Evolutionary conservation across 192 early-diverging fungal genomes (phyloP), one percentile per base, ranked within the genome.

Genomic region (Coemansia umbellata): DNA sequence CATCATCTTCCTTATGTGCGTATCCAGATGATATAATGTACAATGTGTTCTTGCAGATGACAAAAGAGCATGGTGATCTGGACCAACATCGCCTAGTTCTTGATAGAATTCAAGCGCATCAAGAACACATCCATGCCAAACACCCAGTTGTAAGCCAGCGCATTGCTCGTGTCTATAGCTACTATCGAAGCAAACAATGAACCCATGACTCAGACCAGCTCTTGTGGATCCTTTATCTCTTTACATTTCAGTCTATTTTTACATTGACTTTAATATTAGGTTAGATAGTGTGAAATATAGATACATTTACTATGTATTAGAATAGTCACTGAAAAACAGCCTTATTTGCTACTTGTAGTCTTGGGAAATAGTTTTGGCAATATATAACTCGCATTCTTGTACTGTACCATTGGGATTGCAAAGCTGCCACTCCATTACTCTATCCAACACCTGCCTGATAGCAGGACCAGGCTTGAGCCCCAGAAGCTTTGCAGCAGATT

Each of bases 391-490:
- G 47, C 87, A 88, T 33, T 89, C 78, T 13, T 82, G 83, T 17
- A 62, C 66, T 2, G 84, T 80, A 3, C 80, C 85, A 0, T 66
- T 28, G 0, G 88, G 86, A 57, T 93, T 49, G 15, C 66, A 78
- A 24, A 98, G 63, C 74, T 98, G 94, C 88, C 89, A 96, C 35
- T 74, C 72, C 82, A 94, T 90, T 24, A 95, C 65, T 1, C 47
- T 45, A 4, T 79, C 67, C n/a, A 95, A 71, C 31, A 88, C 71
- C 11, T 55, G 53, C 47, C 78, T 83, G 9, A 95, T 69, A 8
- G 44, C 53, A 8, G 86, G 87, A 7, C 95, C 92, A 5, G 89
- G 87, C 50, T 74, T 81, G 36, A 94, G 83, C 5, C 77, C 77
- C 35, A 94, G 60, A 14, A 90, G 24, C 19, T 53, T 48, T 3